Evolutionary conservation across 768 basidiomycete species (phyloP).

Genomic region (Serendipita sp.): DNA sequence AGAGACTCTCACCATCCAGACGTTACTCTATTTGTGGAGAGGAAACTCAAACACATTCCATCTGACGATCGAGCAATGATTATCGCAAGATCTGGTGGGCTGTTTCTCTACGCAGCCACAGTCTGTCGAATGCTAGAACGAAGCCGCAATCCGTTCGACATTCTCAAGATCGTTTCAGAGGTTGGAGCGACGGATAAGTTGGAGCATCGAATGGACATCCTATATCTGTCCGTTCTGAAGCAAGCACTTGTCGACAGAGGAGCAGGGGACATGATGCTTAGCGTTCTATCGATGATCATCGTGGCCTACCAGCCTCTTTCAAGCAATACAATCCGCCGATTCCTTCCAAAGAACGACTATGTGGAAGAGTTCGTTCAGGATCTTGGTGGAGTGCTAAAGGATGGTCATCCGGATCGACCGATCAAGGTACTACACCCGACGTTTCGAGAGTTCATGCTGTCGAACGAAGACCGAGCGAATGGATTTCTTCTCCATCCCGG

Average conservation of each 20-base stretch:
- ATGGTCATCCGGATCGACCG: constrained; percentile 4
- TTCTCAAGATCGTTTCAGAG: background rate
- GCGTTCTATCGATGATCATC: background rate
- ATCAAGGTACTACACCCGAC: constrained; percentile 7
- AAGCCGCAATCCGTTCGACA: background rate
- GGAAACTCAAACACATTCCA: background rate
- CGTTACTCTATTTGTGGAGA: background rate
- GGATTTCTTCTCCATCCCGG: background rate
- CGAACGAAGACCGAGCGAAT: background rate
- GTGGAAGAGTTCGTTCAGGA: constrained; percentile 1
- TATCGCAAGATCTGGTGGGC: background rate
- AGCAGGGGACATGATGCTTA: background rate
- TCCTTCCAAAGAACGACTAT: background rate
- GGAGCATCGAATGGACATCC: background rate
- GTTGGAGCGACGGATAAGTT: background rate
- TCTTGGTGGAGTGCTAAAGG: background rate
- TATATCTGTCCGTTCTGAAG: background rate
- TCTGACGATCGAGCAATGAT: background rate
- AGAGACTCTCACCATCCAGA: background rate
- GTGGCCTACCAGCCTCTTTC: background rate
- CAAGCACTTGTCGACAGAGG: background rate
- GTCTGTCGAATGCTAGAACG: background rate
- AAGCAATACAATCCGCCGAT: background rate
- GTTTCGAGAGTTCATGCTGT: background rate
- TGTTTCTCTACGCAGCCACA: background rate